Base-by-base conservation (phyloP, 139 green algal species). In the Chlorella sp. region DNA sequence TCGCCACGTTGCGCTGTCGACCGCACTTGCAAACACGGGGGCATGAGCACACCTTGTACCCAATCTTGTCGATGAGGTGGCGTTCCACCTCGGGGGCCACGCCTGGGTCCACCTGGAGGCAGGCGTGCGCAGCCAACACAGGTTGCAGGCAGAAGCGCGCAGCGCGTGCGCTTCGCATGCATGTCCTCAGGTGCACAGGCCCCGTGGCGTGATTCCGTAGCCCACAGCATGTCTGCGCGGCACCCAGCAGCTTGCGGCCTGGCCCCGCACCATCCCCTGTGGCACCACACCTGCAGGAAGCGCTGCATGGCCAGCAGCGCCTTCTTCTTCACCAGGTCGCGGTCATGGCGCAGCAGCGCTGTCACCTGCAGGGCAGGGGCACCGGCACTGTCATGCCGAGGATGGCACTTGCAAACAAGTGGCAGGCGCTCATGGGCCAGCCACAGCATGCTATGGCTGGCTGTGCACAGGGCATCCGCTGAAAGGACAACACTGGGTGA, bases 271-370 rank as follows among this genome's bases (percentile, higher is more conserved):
- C n/a, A n/a, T n/a, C n/a, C n/a, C n/a, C n/a, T n/a, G n/a, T n/a
- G n/a, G n/a, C n/a, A n/a, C n/a, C n/a, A n/a, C n/a, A 60, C 44
- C 65, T 91, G 90, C 24, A 92, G 36, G 82, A 97, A 96, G 19
- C 88, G 87, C 60, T 98, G 94, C 81, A 99, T 89, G 26, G 92
- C 95, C 93, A 99, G 96, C 43, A 98, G 90, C 13, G 97, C 96
- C 85, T 99, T 99, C 84, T 99, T 99, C 79, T 96, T 93, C 34
- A 99, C 96, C 40, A 94, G 73, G 79, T 98, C 95, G 30, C 92
- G 90, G 28, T 91, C 88, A 80, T 99, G 96, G 6, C 62, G 88
- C 58, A 98, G 87, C 58, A 97, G 90, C 38, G 92, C 91, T 19
- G 91, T 87, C 28, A 98, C 91, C 75, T 91, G 79, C 36, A 79